These are phyloP conservation scores for Mikania micrantha DNA, from an alignment of 129 eudicot species.

Conservation along the genomic window DNA sequence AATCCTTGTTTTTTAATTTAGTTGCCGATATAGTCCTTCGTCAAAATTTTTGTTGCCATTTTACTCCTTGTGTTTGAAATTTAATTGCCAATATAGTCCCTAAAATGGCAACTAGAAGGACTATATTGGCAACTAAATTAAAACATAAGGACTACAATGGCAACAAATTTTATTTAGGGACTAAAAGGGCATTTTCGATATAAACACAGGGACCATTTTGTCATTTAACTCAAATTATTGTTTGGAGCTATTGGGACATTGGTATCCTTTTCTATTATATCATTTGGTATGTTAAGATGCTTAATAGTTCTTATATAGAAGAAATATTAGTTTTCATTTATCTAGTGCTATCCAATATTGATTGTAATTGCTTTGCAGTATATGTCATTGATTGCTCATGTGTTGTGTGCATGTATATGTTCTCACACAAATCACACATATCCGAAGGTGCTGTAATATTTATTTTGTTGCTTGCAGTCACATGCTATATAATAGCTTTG, in stretches of 20 bases:
- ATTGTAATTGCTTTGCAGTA: neutral
- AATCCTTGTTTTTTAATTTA: too few relatives aligned
- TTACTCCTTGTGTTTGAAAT: too few relatives aligned
- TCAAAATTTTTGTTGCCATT: too few relatives aligned
- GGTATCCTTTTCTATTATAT: constrained; percentile 43
- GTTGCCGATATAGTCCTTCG: too few relatives aligned
- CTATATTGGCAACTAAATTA: too few relatives aligned
- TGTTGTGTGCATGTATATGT: neutral
- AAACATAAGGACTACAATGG: too few relatives aligned
- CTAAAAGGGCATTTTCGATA: too few relatives aligned
- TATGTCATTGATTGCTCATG: neutral
- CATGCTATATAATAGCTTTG: constrained; percentile 5
- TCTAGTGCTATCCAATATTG: neutral
- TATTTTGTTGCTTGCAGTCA: neutral
- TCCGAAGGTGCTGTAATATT: neutral
- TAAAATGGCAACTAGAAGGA: too few relatives aligned
- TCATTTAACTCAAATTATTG: too few relatives aligned
- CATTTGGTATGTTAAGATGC: constrained; percentile 35
- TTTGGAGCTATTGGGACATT: constrained; percentile 49
- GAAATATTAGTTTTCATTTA: neutral
- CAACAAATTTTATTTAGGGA: too few relatives aligned
- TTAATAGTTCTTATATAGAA: neutral
- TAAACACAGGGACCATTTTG: too few relatives aligned
- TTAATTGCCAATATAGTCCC: too few relatives aligned
- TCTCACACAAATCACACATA: neutral